Percentiles rank a stretch among this genome's conserved stretches.
phyloP scores from a whole-genome alignment of 202 grass and related monocot genomes.

The Cymbopogon flexuosus region DNA sequence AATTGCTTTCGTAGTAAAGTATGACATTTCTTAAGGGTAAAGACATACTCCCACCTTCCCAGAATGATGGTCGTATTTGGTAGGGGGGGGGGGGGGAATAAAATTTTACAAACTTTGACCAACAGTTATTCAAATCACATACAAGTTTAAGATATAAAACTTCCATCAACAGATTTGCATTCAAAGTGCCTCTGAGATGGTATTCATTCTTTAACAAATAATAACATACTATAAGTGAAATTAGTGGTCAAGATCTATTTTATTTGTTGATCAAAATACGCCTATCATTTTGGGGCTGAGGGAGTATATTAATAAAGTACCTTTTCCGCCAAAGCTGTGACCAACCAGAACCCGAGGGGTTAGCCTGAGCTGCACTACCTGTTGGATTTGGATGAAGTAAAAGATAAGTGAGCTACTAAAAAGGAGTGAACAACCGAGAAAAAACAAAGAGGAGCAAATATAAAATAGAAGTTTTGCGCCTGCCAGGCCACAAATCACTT shows the following conservation, averaged over 20 bases:
- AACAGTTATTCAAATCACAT: too few relatives aligned
- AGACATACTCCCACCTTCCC: background rate
- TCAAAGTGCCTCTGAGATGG: too few relatives aligned
- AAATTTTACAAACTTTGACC: too few relatives aligned
- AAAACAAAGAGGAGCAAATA: background rate
- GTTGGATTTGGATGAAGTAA: slow-evolving; percentile 32
- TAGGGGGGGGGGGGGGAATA: too few relatives aligned
- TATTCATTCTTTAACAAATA: too few relatives aligned
- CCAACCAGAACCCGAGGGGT: slow-evolving; percentile 84
- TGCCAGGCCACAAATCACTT: background rate
- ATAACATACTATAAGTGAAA: too few relatives aligned
- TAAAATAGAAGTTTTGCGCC: background rate
- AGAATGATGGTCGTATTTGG: too few relatives aligned
- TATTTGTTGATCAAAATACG: too few relatives aligned
- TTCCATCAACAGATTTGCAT: too few relatives aligned
- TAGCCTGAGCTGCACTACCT: slow-evolving; percentile 80
- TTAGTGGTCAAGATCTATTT: too few relatives aligned
- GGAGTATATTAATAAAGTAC: slow-evolving; percentile 29
- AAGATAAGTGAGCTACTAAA: slow-evolving; percentile 12
- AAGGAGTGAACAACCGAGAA: slow-evolving; percentile 9
- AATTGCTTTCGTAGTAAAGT: background rate
- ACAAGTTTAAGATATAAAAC: too few relatives aligned
- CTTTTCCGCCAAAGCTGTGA: slow-evolving; percentile 99
- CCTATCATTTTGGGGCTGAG: too few relatives aligned
- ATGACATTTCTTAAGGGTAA: background rate